A percentile compares a stretch with the other conserved stretches of the same genome.
phyloP scores from a whole-genome alignment of 768 basidiomycete genomes.

The Termitomyces sp. region DNA sequence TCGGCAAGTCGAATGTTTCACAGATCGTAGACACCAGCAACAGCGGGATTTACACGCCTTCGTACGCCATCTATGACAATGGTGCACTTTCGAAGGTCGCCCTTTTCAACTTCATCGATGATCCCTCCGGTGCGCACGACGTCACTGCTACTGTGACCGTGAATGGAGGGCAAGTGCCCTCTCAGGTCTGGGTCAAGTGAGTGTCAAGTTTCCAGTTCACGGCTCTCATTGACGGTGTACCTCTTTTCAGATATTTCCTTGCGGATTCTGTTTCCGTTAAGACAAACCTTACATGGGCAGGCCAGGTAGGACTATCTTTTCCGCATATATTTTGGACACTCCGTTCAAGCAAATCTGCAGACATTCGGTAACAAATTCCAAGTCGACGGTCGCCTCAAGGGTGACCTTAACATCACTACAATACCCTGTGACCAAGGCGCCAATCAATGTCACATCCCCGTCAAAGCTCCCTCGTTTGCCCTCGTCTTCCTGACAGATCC shows the following conservation, averaged over 20 bases:
- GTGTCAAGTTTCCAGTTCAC: constrained; percentile 39
- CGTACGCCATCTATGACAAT: constrained; percentile 74
- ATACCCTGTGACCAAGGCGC: constrained; percentile 52
- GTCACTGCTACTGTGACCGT: constrained; percentile 48
- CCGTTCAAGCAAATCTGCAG: constrained; percentile 21
- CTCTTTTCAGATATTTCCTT: constrained; percentile 41
- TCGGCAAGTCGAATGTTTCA: constrained; percentile 60
- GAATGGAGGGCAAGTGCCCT: constrained; percentile 38
- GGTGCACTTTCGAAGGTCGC: constrained; percentile 55
- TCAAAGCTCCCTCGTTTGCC: constrained; percentile 70
- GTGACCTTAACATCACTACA: constrained; percentile 48
- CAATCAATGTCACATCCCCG: constrained; percentile 52
- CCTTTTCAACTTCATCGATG: constrained; percentile 70
- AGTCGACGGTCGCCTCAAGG: constrained; percentile 64
- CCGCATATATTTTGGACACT: not conserved
- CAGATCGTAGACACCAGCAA: constrained; percentile 64
- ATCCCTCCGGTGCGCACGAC: constrained; percentile 48
- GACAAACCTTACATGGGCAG: constrained; percentile 72
- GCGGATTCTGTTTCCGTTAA: constrained; percentile 56
- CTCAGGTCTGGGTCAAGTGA: constrained; percentile 28
- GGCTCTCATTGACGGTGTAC: not conserved
- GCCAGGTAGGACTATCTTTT: constrained; percentile 43
- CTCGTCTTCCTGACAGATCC: constrained; percentile 61
- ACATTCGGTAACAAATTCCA: constrained; percentile 58
- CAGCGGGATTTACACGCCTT: constrained; percentile 51